These are phyloP conservation scores for Paulownia fortunei DNA, from an alignment of 257 asterid genomes.

Conservation along the genomic window DNA sequence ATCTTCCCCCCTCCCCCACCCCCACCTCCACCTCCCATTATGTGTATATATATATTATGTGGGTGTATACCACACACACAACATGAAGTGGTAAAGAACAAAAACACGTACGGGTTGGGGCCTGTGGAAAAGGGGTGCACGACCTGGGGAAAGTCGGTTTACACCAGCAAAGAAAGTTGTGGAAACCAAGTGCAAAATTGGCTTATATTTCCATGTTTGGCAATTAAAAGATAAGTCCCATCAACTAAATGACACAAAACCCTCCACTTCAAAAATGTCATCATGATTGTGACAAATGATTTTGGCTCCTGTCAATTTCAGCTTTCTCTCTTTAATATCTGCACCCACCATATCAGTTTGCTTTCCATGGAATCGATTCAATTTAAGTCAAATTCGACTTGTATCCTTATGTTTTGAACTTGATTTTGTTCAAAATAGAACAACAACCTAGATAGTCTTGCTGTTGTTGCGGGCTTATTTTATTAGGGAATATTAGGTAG, in stretches of 20 bases:
- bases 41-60: too few relatives aligned
- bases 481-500: slow-evolving; percentile 23
- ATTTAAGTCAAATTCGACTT: slow-evolving; percentile 18
- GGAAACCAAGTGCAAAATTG: slow-evolving; percentile 43
- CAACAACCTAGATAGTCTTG: neutral
- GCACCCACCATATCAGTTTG: slow-evolving; percentile 36
- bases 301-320: slow-evolving; percentile 51
- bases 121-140: neutral
- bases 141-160: slow-evolving; percentile 43
- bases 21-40: too few relatives aligned
- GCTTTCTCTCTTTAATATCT: slow-evolving; percentile 30
- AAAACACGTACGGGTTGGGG: neutral
- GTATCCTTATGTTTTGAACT: slow-evolving; percentile 17
- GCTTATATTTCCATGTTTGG: slow-evolving; percentile 44
- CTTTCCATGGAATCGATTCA: slow-evolving; percentile 21
- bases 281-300: slow-evolving; percentile 54
- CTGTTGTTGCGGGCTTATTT: neutral
- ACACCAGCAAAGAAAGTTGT: slow-evolving; percentile 59
- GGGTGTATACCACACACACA: too few relatives aligned
- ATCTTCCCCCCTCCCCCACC: too few relatives aligned
- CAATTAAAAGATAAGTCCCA: slow-evolving; percentile 68
- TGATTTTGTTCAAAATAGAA: slow-evolving; percentile 38
- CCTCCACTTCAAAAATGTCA: slow-evolving; percentile 31
- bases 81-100: neutral
- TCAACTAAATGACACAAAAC: slow-evolving; percentile 52